Evolutionary conservation across 2,329 filamentous ascomycete genomes (phyloP), one percentile per base, ranked within the genome.

Genomic region (Phyllosticta citriasiana): DNA sequence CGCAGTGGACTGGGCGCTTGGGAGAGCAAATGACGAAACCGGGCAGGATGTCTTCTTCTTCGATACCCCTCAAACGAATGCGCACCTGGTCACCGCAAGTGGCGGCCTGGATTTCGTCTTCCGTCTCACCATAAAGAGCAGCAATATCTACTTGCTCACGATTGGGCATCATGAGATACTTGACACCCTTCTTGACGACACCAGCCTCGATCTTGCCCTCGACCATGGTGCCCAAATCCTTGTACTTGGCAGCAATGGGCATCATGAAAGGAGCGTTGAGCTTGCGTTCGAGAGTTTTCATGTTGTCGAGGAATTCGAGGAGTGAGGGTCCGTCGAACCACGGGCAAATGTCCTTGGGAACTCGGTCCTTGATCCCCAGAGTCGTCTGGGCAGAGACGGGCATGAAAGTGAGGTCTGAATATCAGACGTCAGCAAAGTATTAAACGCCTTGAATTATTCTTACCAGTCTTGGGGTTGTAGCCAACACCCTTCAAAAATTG

Each of bases 221-320:
- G 52, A 97, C 84, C 84, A 99, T 91, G 64, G 94, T 99, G 69
- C 94, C 94, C 82, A 99, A 88, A 73, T 99, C 95, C 69, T 89
- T 85, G 80, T 97, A 99, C 78, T 99, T 99, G 76, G 90, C 91
- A 65, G 89, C 89, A 66, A 99, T 83, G 8, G 94, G 89, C 92
- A 99, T 97, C 94, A 99, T 97, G 82, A 99, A 97, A 9, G 94
- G 93, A 1, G 94, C 94, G 69, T 96, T 96, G 69, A 97, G 78
- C 80, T 97, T 99, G 69, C 94, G 90, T 75, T 99, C 93, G 50
- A 97, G 83, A 12, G 93, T 86, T 70, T 88, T 86, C 90, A 97
- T 97, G 72, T 84, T 80, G 73, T 97, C 93, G n/a, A 99, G 85
- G 76, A 92, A 97, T 76, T 97, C 93, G 22, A 99, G 86, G 55